Base-by-base conservation (phyloP, 176 grass and related monocot species). In the Rhynchospora breviuscula region DNA sequence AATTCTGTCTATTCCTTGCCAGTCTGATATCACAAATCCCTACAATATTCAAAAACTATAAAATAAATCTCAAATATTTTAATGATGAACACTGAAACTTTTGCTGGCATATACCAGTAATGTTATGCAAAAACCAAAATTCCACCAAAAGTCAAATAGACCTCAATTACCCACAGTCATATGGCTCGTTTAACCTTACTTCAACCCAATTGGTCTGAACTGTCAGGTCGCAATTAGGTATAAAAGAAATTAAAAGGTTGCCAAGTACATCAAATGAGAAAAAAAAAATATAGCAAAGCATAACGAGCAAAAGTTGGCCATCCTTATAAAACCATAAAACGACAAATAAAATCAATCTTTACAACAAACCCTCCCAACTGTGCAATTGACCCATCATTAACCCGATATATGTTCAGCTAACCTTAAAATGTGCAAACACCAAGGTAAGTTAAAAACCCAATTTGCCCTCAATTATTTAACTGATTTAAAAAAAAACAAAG, bases 1-100 rank as follows among this genome's bases (percentile, higher is more conserved):
- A 66, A 94, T 93, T 54, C 92, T 87, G 82, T 94, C 92, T 88
- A 98, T 91, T 84, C 92, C 95, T 87, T 88, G 78, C 92, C 95
- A 98, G 31, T 98, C 95, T 81, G 95, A 94, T 88, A 98, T 98
- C 78, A 94, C 92, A 91, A 98, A 98, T 17, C 95, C 95, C 92
- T 98, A 85, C 69, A 84, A 85, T 83, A 83, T 61, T 85, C 76
- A 5, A 29, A 57, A 10, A 84, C 72, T 62, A 86, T 14, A 58
- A 29, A 56, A 79, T 79, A 80, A 53, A 25, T 53, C 26, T 12
- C n/a, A 15, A 14, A 53, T 25, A 53, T 53, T 26, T 23, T 75
- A 54, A 23, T 76, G 4, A 54, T 52, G 48, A 15, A 76, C 53
- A 54, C 11, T 53, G 48, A 76, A 62, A 62, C 59, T 22, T 53